Conservation (phyloP, 352 stramenopile genomes). For the Globisporangium paddicum region DNA sequence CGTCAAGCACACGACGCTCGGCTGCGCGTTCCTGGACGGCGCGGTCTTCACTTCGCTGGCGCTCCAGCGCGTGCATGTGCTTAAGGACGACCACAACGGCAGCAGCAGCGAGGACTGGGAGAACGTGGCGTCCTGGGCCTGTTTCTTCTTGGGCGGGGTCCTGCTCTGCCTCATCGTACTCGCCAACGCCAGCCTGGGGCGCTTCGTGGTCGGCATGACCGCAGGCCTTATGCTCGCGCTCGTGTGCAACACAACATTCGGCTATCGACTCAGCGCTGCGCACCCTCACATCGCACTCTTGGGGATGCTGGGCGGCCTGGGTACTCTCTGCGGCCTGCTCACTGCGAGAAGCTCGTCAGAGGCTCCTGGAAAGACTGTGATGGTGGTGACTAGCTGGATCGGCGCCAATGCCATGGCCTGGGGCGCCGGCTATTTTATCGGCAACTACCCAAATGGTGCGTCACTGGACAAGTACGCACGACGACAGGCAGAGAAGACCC, state of each 20-base stretch:
- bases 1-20: conserved; percentile 12
- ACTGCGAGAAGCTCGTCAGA: neutral
- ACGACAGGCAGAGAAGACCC: neutral
- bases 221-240: conserved; percentile 30
- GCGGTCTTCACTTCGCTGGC: conserved; percentile 14
- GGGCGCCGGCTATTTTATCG: conserved; percentile 28
- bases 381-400: conserved; percentile 27
- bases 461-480: conserved; percentile 9
- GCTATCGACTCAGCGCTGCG: conserved; percentile 16
- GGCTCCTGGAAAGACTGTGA: conserved; percentile 2
- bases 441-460: conserved; percentile 23
- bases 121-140: conserved; percentile 27
- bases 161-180: conserved; percentile 24
- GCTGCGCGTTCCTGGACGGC: conserved; percentile 23
- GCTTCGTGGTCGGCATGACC: conserved; percentile 26
- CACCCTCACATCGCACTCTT: conserved; percentile 7
- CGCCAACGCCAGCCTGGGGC: conserved; percentile 12
- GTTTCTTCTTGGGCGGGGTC: conserved; percentile 32
- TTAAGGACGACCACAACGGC: neutral
- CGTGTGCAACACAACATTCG: conserved; percentile 26
- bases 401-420: conserved; percentile 22
- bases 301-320: neutral
- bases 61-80: conserved; percentile 9
- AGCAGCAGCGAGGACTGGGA: conserved; percentile 13
- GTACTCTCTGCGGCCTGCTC: neutral